Conservation (phyloP, 345 rosid species). For the Eucalyptus marginata region DNA sequence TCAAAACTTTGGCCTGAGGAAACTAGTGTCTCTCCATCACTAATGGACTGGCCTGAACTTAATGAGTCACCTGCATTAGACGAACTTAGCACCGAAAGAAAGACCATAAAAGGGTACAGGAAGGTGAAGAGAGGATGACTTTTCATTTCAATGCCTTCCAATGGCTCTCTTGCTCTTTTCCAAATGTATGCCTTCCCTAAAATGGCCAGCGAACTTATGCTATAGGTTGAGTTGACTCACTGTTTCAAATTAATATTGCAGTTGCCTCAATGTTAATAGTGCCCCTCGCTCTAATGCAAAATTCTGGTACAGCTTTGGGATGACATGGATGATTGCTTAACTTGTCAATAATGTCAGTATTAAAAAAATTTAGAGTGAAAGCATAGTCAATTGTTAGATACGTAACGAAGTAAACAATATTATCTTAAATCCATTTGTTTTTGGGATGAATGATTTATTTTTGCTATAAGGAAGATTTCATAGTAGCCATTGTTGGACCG, state of each 20-base stretch:
- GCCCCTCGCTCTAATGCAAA: background rate
- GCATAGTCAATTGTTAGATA: background rate
- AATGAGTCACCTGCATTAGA: background rate
- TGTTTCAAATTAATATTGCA: background rate
- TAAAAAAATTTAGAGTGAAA: background rate
- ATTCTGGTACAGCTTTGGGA: background rate
- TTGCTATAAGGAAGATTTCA: background rate
- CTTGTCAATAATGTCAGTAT: background rate
- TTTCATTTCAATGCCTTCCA: background rate
- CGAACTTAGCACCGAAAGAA: background rate
- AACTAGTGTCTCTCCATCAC: constrained; percentile 2
- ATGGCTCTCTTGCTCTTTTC: background rate
- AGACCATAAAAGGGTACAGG: background rate
- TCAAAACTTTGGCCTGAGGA: constrained; percentile 14
- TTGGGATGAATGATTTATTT: background rate
- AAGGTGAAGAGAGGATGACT: background rate
- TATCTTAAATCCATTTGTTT: background rate
- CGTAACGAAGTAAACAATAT: background rate
- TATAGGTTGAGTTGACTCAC: background rate
- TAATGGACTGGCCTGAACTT: background rate
- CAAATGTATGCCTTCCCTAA: background rate
- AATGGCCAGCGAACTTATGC: background rate
- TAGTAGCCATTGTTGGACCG: background rate
- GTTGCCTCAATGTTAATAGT: background rate
- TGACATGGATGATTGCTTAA: background rate